phyloP scores from a whole-genome alignment of 2,329 filamentous ascomycete species.

The Byssoonygena ceratinophila region DNA sequence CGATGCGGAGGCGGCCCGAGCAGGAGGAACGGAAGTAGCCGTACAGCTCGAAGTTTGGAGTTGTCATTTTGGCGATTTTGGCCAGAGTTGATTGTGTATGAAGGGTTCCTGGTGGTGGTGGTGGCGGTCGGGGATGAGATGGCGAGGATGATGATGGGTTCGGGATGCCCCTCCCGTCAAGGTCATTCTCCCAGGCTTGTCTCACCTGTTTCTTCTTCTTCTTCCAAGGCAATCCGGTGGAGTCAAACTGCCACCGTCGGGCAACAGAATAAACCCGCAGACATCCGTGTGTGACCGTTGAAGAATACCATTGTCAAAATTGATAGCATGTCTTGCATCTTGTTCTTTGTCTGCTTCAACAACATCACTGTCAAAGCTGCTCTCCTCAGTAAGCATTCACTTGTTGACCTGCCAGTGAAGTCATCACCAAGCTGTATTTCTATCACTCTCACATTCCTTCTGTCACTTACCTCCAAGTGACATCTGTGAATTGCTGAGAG shows the following conservation, averaged over 20 bases:
- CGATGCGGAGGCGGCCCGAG: conserved; percentile 51
- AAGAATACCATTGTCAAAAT: neutral
- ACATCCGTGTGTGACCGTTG: neutral
- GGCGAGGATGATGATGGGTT: neutral
- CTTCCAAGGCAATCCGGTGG: neutral
- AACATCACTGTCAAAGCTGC: too few relatives aligned
- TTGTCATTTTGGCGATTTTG: conserved; percentile 8
- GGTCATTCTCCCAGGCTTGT: neutral
- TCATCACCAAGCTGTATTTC: too few relatives aligned
- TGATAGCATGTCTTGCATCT: neutral
- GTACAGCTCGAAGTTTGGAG: conserved; percentile 37
- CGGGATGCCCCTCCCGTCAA: too few relatives aligned
- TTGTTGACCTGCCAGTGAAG: too few relatives aligned
- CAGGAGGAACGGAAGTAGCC: conserved; percentile 55
- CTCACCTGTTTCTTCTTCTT: neutral
- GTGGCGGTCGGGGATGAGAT: neutral
- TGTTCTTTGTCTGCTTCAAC: too few relatives aligned
- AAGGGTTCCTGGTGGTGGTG: neutral
- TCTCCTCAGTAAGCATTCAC: too few relatives aligned
- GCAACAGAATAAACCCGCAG: neutral
- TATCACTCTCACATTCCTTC: too few relatives aligned
- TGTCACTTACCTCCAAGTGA: too few relatives aligned
- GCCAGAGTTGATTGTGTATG: neutral
- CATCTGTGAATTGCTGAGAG: too few relatives aligned
- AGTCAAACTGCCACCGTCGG: too few relatives aligned